A percentile compares a stretch with the other conserved stretches of the same genome.
These are phyloP conservation scores for Cadophora malorum DNA, from an alignment of 2,329 filamentous ascomycete genomes.

Conservation along the genomic window DNA sequence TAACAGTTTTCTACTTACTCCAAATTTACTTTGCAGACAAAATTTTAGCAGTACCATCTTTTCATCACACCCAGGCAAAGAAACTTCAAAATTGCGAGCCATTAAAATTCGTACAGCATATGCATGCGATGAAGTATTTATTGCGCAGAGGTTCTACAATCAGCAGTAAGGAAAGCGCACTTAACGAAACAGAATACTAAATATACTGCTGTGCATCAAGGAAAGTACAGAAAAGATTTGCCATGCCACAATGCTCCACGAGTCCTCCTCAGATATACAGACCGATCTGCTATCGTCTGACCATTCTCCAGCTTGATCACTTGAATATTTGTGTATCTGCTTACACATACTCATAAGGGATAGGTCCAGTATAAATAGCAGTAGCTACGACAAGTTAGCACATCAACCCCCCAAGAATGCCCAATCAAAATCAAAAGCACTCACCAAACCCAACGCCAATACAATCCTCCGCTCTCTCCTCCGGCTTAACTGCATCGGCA, in stretches of 20 bases:
- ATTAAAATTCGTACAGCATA: too few species aligned
- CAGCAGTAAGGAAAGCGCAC: too few species aligned
- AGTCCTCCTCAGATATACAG: background rate
- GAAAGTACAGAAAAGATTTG: constrained; percentile 60
- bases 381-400: background rate
- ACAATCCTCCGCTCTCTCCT: constrained; percentile 19
- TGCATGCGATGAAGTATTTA: too few species aligned
- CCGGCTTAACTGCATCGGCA: background rate
- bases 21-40: too few species aligned
- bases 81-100: too few species aligned
- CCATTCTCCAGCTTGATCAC: background rate
- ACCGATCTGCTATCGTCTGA: background rate
- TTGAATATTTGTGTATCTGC: background rate
- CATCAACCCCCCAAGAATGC: background rate
- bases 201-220: constrained; percentile 38
- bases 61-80: too few species aligned
- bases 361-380: background rate
- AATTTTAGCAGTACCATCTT: too few species aligned
- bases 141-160: too few species aligned
- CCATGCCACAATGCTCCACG: background rate
- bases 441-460: constrained; percentile 24
- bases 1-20: too few species aligned
- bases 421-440: background rate
- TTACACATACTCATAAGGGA: constrained; percentile 23
- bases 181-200: too few species aligned